Percentiles rank a stretch among this genome's conserved stretches.
Evolutionary conservation across 2,329 filamentous ascomycete species (phyloP).

Genomic region (Tolypocladium guangdongense): DNA sequence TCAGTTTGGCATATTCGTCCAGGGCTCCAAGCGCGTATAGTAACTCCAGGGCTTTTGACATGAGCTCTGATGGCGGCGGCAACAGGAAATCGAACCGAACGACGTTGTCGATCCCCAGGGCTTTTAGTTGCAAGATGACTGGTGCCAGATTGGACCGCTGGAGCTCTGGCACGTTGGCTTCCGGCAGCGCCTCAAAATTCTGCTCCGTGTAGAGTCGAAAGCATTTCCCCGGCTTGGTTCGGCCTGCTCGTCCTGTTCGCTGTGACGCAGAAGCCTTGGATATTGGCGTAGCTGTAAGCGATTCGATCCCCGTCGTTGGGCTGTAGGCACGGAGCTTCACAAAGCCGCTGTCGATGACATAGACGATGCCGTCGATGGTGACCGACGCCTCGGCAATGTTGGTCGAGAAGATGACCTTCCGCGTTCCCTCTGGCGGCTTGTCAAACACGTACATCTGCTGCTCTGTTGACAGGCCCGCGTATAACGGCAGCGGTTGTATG

Average conservation of each 20-base stretch:
- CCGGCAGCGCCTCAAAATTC: conserved; percentile 52
- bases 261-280: conserved; percentile 92
- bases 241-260: conserved; percentile 78
- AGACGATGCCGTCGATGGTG: conserved; percentile 85
- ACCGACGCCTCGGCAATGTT: conserved; percentile 96
- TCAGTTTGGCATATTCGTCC: conserved; percentile 83
- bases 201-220: conserved; percentile 84
- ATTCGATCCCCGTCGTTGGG: conserved; percentile 75
- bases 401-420: conserved; percentile 87
- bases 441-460: conserved; percentile 96
- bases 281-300: conserved; percentile 67
- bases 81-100: conserved; percentile 84
- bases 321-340: conserved; percentile 85
- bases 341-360: conserved; percentile 82
- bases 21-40: conserved; percentile 79
- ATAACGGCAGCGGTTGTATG: conserved; percentile 55
- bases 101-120: conserved; percentile 89
- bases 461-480: conserved; percentile 79
- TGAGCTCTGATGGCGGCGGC: conserved; percentile 71
- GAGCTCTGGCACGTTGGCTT: conserved; percentile 76
- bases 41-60: conserved; percentile 78
- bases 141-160: conserved; percentile 86
- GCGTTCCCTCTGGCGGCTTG: conserved; percentile 64
- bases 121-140: conserved; percentile 82
- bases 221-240: conserved; percentile 86